These are phyloP conservation scores for Neurospora sp. DNA, from an alignment of 495 filamentous ascomycete genomes.

Conservation along the genomic window DNA sequence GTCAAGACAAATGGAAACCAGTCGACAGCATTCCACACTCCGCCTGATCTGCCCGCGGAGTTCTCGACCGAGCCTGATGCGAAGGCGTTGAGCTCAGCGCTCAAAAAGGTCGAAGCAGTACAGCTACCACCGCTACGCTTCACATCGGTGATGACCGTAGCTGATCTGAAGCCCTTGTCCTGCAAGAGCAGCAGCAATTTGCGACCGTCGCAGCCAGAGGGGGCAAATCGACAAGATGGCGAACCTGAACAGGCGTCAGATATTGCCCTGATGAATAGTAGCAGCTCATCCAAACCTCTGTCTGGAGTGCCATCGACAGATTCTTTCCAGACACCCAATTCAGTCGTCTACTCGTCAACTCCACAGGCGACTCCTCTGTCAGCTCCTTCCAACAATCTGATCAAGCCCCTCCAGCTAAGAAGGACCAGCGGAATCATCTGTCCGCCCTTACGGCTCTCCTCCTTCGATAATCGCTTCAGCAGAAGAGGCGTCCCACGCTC, in stretches of 20 bases:
- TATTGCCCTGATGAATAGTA: background rate
- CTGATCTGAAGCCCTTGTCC: conserved; percentile 13
- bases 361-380: background rate
- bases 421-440: background rate
- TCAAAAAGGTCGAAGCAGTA: background rate
- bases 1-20: background rate
- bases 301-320: background rate
- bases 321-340: background rate
- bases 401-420: background rate
- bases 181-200: background rate
- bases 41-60: background rate
- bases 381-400: background rate
- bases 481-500: background rate
- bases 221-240: background rate
- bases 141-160: conserved; percentile 15
- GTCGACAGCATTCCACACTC: background rate
- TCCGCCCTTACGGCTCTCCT: background rate
- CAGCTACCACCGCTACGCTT: background rate
- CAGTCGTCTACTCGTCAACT: background rate
- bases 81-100: background rate
- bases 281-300: background rate
- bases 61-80: background rate
- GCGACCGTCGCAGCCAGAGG: background rate
- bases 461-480: background rate
- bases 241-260: background rate